These are phyloP conservation scores for Mycena vitilis DNA, from an alignment of 768 basidiomycete genomes.

Conservation along the genomic window DNA sequence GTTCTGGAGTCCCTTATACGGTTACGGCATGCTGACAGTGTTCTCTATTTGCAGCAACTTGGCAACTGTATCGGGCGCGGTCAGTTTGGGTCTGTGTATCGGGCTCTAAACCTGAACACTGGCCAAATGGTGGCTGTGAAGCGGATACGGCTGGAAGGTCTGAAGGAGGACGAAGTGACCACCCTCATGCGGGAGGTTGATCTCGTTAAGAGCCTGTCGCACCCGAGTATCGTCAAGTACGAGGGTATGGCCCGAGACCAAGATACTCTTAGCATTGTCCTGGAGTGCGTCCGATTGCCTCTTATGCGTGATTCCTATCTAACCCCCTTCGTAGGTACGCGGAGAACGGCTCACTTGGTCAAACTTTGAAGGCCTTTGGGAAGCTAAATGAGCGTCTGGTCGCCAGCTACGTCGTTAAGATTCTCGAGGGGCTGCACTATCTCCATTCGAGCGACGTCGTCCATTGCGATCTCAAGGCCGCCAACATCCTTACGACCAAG, in stretches of 20 bases:
- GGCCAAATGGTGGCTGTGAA: constrained; percentile 99
- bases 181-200: constrained; percentile 96
- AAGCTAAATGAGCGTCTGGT: constrained; percentile 93
- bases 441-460: constrained; percentile 91
- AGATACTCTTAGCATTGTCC: constrained; percentile 89
- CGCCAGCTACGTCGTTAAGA: constrained; percentile 94
- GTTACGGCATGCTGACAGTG: constrained; percentile 34
- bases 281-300: constrained; percentile 76
- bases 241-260: constrained; percentile 95
- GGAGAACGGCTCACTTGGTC: constrained; percentile 95
- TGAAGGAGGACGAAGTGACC: constrained; percentile 90
- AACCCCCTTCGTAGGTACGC: constrained; percentile 73
- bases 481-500: constrained; percentile 99
- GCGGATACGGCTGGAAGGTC: constrained; percentile 88
- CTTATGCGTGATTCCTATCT: constrained; percentile 29
- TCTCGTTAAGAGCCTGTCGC: constrained; percentile 88
- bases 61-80: constrained; percentile 98
- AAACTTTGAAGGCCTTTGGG: constrained; percentile 93
- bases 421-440: constrained; percentile 94
- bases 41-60: constrained; percentile 75
- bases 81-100: constrained; percentile 96
- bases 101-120: constrained; percentile 91
- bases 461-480: constrained; percentile 98
- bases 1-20: constrained; percentile 46
- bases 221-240: constrained; percentile 97